Percentiles rank a stretch among this genome's conserved stretches.
Conservation (phyloP, 495 filamentous ascomycete species). For the Penicillium paxilli region DNA sequence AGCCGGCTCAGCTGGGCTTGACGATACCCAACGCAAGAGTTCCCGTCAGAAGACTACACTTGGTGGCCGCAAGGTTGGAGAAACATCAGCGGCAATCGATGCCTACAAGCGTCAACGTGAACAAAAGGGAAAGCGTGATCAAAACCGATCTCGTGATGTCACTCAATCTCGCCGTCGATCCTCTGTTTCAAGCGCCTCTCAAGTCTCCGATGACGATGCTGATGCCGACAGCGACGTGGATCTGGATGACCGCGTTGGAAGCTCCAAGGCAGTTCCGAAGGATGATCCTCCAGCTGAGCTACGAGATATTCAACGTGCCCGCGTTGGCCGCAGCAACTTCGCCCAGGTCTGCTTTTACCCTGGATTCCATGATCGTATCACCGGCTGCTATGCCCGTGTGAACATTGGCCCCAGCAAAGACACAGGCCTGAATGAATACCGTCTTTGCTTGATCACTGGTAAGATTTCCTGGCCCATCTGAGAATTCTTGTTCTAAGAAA, state of each 20-base stretch:
- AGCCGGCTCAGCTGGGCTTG: slow-evolving; percentile 69
- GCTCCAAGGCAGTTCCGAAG: slow-evolving; percentile 43
- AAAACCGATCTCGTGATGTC: slow-evolving; percentile 67
- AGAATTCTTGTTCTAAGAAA: slow-evolving; percentile 30
- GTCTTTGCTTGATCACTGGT: slow-evolving; percentile 86
- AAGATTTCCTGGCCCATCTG: slow-evolving; percentile 18
- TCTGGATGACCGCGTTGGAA: slow-evolving; percentile 57
- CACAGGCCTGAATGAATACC: slow-evolving; percentile 72
- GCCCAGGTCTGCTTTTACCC: slow-evolving; percentile 88
- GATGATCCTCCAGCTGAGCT: slow-evolving; percentile 67
- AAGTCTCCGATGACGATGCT: slow-evolving; percentile 61
- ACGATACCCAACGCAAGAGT: slow-evolving; percentile 74
- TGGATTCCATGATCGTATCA: slow-evolving; percentile 77
- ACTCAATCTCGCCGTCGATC: slow-evolving; percentile 53
- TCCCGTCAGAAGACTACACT: slow-evolving; percentile 78
- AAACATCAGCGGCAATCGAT: slow-evolving; percentile 74
- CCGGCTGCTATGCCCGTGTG: slow-evolving; percentile 77
- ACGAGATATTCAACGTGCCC: slow-evolving; percentile 77
- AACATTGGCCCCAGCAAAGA: slow-evolving; percentile 70
- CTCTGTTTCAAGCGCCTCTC: slow-evolving; percentile 44
- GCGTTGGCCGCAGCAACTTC: slow-evolving; percentile 79
- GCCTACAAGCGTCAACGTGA: slow-evolving; percentile 81
- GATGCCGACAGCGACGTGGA: slow-evolving; percentile 81
- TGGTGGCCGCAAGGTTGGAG: slow-evolving; percentile 75
- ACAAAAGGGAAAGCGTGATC: slow-evolving; percentile 70